Percentiles rank a stretch among this genome's conserved stretches.
Conservation (phyloP, 345 rosid species). For the Salix koriyanagi region DNA sequence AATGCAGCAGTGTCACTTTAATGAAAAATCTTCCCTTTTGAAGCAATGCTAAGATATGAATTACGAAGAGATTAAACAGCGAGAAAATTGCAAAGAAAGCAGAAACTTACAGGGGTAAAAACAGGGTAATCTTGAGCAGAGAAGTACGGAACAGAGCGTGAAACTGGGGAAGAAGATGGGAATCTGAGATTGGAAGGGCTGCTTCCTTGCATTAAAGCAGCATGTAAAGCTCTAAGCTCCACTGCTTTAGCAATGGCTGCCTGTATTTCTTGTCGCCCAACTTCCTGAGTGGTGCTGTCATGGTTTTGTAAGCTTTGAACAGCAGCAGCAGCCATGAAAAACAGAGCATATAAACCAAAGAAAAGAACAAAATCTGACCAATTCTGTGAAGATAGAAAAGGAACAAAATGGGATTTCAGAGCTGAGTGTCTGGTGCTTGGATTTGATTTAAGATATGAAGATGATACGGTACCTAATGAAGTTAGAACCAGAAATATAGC, state of each 20-base stretch:
- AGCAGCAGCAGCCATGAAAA: constrained; percentile 56
- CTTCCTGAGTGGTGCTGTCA: constrained; percentile 28
- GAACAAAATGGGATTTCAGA: constrained; percentile 9
- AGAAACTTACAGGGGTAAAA: constrained; percentile 76
- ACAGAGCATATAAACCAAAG: constrained; percentile 26
- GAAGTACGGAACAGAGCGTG: constrained; percentile 50
- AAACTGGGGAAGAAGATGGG: constrained; percentile 59
- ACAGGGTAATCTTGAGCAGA: constrained; percentile 95
- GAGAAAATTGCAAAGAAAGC: background rate
- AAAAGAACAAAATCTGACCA: constrained; percentile 10
- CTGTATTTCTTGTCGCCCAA: constrained; percentile 55
- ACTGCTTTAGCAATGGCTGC: constrained; percentile 88
- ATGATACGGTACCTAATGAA: constrained; percentile 43
- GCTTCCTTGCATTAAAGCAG: constrained; percentile 59
- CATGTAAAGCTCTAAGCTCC: constrained; percentile 79
- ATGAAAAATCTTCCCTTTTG: background rate
- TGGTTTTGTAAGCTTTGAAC: constrained; percentile 39
- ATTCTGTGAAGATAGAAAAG: background rate
- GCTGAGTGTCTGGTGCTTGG: constrained; percentile 26
- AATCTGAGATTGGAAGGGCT: constrained; percentile 55
- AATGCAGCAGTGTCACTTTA: background rate
- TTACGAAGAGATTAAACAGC: background rate
- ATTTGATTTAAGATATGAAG: constrained; percentile 34
- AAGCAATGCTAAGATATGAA: constrained; percentile 5
- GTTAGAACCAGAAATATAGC: constrained; percentile 40